Base-by-base conservation (phyloP, 352 stramenopile species). In the Albugo laibachii region DNA sequence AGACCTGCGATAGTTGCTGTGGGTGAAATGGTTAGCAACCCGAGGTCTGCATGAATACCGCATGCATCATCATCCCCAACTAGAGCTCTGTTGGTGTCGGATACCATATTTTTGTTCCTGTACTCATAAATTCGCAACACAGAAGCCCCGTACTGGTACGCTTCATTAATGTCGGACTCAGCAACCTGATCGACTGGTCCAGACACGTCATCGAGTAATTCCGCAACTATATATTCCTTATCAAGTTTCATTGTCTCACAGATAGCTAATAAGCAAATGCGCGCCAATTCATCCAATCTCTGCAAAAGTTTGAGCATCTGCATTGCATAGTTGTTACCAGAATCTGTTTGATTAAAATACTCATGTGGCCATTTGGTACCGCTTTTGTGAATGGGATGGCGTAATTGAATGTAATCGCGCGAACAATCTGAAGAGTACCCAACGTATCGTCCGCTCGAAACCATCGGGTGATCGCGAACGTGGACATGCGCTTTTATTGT, bases 81-180 rank as follows among this genome's bases (percentile, higher is more conserved):
- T 21, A 72, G 50, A 16, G 52, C n/a, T n/a, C n/a, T n/a, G 50
- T 2, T 48, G 2, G 36, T 52, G 15, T 37, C 24, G 2, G 57
- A 45, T 18, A 37, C 37, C 0, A 46, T 51, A 11, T 50, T 52
- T 50, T 89, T 86, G 59, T 89, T 86, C 19, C 45, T 54, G 49
- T 87, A 89, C 49, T 84, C 87, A 65, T 87, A 87, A 34, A 89
- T 61, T 8, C 74, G 73, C n/a, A 89, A 47, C 11, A 89, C 72
- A 1, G 77, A 89, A 5, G 77, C 67, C 8, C 77, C 77, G 45
- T 85, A 89, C 41, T 82, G 74, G 39, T 80, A 75, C 13, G 58
- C 52, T 11, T 53, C 42, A 39, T 58, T 49, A n/a, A 41, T 52
- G 16, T 52, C 15, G 10, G 61, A 56, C 1, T 61, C 59, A 11